Conservation (phyloP, 2,329 filamentous ascomycete genomes). For the Colletotrichum phormii region DNA sequence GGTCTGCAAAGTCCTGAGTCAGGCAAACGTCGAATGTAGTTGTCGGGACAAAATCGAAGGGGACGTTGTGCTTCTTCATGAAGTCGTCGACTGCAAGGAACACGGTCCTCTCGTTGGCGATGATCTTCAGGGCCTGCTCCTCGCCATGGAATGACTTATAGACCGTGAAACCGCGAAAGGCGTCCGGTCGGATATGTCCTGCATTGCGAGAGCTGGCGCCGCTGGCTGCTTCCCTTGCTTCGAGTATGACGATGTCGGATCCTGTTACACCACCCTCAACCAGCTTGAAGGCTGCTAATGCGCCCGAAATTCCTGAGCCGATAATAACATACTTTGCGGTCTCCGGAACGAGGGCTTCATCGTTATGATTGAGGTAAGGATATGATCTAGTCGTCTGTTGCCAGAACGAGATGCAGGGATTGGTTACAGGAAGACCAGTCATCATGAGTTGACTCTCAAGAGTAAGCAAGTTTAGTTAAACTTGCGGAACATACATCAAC, state of each 20-base stretch:
- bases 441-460: background rate
- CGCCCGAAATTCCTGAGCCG: conserved; percentile 56
- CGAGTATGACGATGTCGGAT: conserved; percentile 52
- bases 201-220: conserved; percentile 58
- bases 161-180: conserved; percentile 56
- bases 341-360: conserved; percentile 42
- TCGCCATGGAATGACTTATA: conserved; percentile 2
- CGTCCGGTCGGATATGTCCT: conserved; percentile 57
- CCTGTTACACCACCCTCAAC: conserved; percentile 45
- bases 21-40: conserved; percentile 62
- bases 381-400: conserved; percentile 43
- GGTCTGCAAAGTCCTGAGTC: conserved; percentile 56
- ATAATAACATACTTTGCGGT: conserved; percentile 51
- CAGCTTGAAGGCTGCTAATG: conserved; percentile 53
- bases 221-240: conserved; percentile 56
- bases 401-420: conserved; percentile 43
- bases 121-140: background rate
- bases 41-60: conserved; percentile 58
- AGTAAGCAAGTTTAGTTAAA: background rate
- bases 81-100: conserved; percentile 52
- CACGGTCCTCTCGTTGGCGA: conserved; percentile 9
- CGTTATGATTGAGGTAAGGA: conserved; percentile 52
- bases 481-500: background rate
- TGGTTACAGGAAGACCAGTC: background rate
- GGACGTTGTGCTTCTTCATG: conserved; percentile 52